Percentiles rank a stretch among this genome's conserved stretches.
These are phyloP conservation scores for Pichia phayaonensis DNA, from an alignment of 805 yeast genomes.

Conservation along the genomic window DNA sequence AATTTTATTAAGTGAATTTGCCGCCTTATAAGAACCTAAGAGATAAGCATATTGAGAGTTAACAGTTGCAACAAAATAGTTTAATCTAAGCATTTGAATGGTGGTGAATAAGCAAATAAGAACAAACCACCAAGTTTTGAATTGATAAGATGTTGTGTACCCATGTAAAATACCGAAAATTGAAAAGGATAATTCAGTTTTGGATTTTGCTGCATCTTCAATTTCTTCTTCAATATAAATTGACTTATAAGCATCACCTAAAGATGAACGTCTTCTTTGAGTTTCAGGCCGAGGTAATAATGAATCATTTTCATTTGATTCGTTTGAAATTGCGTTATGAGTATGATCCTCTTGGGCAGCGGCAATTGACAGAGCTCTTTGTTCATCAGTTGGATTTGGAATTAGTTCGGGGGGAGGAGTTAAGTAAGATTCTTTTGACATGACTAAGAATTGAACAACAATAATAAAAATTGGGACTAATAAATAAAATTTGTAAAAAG, in stretches of 20 bases:
- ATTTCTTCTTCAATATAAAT: slow-evolving; percentile 47
- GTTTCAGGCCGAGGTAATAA: slow-evolving; percentile 10
- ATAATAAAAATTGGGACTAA: slow-evolving; percentile 44
- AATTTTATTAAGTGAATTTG: slow-evolving; percentile 36
- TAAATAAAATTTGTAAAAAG: slow-evolving; percentile 41
- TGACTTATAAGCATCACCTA: slow-evolving; percentile 50
- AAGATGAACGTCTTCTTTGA: slow-evolving; percentile 39
- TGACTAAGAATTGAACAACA: slow-evolving; percentile 35
- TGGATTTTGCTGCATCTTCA: slow-evolving; percentile 21
- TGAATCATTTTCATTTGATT: slow-evolving; percentile 12
- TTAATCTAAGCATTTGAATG: slow-evolving; percentile 48
- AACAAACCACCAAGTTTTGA: slow-evolving; percentile 45
- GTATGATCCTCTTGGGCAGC: slow-evolving; percentile 20
- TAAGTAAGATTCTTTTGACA: slow-evolving; percentile 45
- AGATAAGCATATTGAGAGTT: slow-evolving; percentile 46
- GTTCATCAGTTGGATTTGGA: slow-evolving; percentile 26
- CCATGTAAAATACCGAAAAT: slow-evolving; percentile 51
- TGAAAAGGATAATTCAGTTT: slow-evolving; percentile 30
- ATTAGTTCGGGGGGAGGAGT: slow-evolving; percentile 31
- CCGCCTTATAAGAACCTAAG: slow-evolving; percentile 31
- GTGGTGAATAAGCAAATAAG: slow-evolving; percentile 44
- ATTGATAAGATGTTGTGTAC: slow-evolving; percentile 39
- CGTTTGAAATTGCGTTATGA: slow-evolving; percentile 11
- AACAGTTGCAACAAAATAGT: slow-evolving; percentile 53
- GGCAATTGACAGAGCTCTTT: slow-evolving; percentile 22